Evolutionary conservation across 805 yeast species (phyloP), one percentile per base, ranked within the genome.

Genomic region (Candida rishiriensis): DNA sequence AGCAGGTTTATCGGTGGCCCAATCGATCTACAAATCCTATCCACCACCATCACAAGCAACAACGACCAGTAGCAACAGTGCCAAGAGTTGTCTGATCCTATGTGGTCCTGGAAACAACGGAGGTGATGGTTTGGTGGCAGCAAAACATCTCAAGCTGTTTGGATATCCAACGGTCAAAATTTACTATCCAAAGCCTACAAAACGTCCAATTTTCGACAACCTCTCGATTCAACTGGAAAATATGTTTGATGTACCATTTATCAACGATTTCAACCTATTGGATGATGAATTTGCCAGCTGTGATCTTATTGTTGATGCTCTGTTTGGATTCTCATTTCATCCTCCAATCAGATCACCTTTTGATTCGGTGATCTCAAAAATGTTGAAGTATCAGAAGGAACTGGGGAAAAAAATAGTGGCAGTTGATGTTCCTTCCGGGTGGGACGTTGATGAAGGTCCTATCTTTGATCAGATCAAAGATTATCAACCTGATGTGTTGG

Each of bases 31-130:
- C 57, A 75, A 72, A 40, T 72, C 81, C 31, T 87, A 76, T 52
- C 95, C 95, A 2, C 81, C 81, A 1, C 18, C 43, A 3, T n/a
- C n/a, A n/a, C n/a, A n/a, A n/a, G 13, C 15, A 10, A n/a, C 9
- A n/a, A 17, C 30, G 7, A 29, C 21, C 13, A 30, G 9, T 9
- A n/a, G 9, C 13, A 30, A 9, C 9, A 44, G 60, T 11, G 36
- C 57, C 21, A 63, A 69, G 33, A 68, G 63, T 10, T 82, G 89
- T 1, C 66, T 90, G 35, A 75, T 93, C 1, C 69, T 93, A 5
- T 88, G 83, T 10, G 99, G 99, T 0, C 98, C 98, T 0, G 99
- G 99, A 1, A 93, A 93, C 59, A 93, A 93, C 59, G 91, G 96
- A 1, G 99, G 98, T 2, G 99, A 93, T 65, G 99, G 98, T 0